Conservation (phyloP, 2,329 filamentous ascomycete species). For the Xylaria sp. region DNA sequence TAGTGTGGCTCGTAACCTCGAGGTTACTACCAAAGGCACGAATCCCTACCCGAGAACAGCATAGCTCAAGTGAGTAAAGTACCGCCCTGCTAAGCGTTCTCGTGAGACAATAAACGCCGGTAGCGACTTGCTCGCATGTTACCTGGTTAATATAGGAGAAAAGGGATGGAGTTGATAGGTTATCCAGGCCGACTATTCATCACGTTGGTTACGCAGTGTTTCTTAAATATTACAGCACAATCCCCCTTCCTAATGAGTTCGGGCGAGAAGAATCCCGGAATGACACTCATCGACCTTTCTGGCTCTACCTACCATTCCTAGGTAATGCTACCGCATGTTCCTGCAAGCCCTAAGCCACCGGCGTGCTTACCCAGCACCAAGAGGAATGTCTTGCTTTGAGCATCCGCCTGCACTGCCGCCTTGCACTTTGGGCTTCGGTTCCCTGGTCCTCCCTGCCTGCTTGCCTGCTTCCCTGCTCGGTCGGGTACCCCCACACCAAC, state of each 20-base stretch:
- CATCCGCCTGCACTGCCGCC: not conserved
- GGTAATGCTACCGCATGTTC: slow-evolving; percentile 22
- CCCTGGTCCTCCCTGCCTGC: slow-evolving; percentile 8
- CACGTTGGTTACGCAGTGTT: not conserved
- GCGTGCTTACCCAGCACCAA: slow-evolving; percentile 5
- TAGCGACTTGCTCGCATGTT: not conserved
- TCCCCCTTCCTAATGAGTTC: not conserved
- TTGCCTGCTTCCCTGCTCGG: slow-evolving; percentile 13
- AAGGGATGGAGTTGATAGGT: too few relatives aligned
- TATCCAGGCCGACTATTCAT: not conserved
- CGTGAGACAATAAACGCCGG: not conserved
- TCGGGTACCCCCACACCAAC: slow-evolving; percentile 24
- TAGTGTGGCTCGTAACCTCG: slow-evolving; percentile 15
- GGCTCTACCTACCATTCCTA: slow-evolving; percentile 2
- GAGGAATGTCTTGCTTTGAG: slow-evolving; percentile 11
- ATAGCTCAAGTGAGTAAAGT: slow-evolving; percentile 6
- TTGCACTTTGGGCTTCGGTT: not conserved
- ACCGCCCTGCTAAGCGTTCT: not conserved
- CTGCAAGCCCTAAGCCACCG: slow-evolving; percentile 27
- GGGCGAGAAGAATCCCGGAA: not conserved
- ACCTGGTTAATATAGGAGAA: not conserved
- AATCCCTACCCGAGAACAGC: not conserved
- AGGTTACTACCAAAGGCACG: not conserved
- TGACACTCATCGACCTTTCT: not conserved
- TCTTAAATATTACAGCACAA: not conserved